Evolutionary conservation across 2,329 filamentous ascomycete species (phyloP).

Genomic region (Penicillium thymicola): DNA sequence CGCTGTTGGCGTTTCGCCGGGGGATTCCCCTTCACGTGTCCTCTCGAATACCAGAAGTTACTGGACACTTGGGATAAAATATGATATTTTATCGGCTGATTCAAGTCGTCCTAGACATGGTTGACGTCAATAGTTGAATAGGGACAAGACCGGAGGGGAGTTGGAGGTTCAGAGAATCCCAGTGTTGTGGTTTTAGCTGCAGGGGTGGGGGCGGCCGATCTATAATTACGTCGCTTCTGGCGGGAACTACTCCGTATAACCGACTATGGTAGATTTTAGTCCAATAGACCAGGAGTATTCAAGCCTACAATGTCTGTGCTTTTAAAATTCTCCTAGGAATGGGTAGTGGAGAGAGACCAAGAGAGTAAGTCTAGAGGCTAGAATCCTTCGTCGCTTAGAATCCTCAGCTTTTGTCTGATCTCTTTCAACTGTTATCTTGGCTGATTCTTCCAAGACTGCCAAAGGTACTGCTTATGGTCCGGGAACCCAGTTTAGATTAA

Average conservation of each 20-base stretch:
- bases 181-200: conserved; percentile 34
- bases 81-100: not conserved
- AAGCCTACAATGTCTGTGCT: conserved; percentile 10
- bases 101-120: conserved; percentile 1
- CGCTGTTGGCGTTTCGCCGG: not conserved
- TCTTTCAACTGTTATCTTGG: not conserved
- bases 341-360: not conserved
- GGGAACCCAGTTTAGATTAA: not conserved
- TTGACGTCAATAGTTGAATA: conserved; percentile 5
- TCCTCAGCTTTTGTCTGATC: not conserved
- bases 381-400: not conserved
- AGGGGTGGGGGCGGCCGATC: conserved; percentile 26
- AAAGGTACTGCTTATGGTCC: not conserved
- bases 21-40: not conserved
- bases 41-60: not conserved
- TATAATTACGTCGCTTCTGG: conserved; percentile 29
- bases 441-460: not conserved
- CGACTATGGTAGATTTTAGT: conserved; percentile 5
- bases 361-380: not conserved
- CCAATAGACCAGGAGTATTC: conserved; percentile 2
- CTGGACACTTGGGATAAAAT: not conserved
- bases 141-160: conserved; percentile 7
- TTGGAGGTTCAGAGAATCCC: conserved; percentile 24
- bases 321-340: not conserved
- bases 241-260: conserved; percentile 8